Evolutionary conservation across 352 stramenopile species (phyloP).

Genomic region (Globisporangium ultimum): DNA sequence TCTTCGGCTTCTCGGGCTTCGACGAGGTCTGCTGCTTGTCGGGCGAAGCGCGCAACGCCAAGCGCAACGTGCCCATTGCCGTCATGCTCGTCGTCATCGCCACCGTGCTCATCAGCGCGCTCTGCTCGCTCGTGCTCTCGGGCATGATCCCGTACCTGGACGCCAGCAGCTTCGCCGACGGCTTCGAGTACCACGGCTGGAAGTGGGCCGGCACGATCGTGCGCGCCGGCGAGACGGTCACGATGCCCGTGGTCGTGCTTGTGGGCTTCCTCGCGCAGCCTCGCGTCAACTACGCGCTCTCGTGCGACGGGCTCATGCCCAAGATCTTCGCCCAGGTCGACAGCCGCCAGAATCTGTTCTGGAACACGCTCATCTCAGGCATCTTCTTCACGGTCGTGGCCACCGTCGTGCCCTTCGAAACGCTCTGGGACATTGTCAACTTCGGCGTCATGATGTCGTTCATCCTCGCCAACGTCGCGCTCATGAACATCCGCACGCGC

Average conservation of each 20-base stretch:
- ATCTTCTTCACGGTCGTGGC: constrained; percentile 1
- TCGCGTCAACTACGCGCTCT: constrained; percentile 89
- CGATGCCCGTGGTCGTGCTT: constrained; percentile 93
- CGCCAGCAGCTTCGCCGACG: constrained; percentile 27
- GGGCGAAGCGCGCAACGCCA: constrained; percentile 34
- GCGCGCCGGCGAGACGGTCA: constrained; percentile 58
- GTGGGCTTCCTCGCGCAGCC: constrained; percentile 92
- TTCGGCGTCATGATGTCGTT: not conserved
- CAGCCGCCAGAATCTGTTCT: not conserved
- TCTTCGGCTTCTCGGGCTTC: constrained; percentile 81
- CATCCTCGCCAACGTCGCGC: not conserved
- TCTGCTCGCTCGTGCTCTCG: constrained; percentile 81
- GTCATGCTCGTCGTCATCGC: constrained; percentile 55
- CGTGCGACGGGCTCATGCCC: constrained; percentile 91
- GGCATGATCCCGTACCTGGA: constrained; percentile 62
- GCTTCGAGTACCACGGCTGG: constrained; percentile 19
- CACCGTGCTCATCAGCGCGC: constrained; percentile 42
- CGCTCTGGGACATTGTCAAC: constrained; percentile 6
- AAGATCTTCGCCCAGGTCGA: constrained; percentile 63
- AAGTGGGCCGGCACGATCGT: constrained; percentile 48
- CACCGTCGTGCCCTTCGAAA: not conserved
- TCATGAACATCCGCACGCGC: not conserved
- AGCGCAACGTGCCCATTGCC: constrained; percentile 44
- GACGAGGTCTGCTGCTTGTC: constrained; percentile 84
- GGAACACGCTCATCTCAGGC: constrained; percentile 1